A percentile compares a stretch with the other conserved stretches of the same genome.
Evolutionary conservation across 768 basidiomycete species (phyloP).

Genomic region (Imleria badia): DNA sequence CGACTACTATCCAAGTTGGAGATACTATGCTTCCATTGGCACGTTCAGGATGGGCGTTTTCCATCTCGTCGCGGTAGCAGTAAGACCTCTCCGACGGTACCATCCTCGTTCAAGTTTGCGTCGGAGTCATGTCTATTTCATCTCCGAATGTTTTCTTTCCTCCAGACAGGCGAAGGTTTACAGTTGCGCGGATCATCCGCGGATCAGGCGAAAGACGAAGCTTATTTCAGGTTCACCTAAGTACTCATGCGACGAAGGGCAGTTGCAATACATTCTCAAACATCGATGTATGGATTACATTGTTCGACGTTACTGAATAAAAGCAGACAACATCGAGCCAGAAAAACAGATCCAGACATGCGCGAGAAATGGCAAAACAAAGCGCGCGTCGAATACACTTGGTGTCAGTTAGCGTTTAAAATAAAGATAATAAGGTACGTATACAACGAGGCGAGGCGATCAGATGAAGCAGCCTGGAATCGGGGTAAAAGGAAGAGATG

Average conservation of each 20-base stretch:
- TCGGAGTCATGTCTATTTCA: slow-evolving; percentile 27
- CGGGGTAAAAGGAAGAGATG: slow-evolving; percentile 1
- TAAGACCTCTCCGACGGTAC: not conserved
- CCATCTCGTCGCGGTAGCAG: not conserved
- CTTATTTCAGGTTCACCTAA: slow-evolving; percentile 9
- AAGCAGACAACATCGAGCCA: slow-evolving; percentile 4
- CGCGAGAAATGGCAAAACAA: slow-evolving; percentile 6
- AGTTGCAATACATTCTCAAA: not conserved
- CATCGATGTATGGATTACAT: slow-evolving; percentile 11
- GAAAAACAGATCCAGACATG: slow-evolving; percentile 6
- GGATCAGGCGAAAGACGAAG: slow-evolving; percentile 17
- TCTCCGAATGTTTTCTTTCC: slow-evolving; percentile 24
- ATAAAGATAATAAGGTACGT: slow-evolving; percentile 33
- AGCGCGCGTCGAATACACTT: slow-evolving; percentile 15
- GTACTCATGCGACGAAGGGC: slow-evolving; percentile 11
- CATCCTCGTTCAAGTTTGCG: not conserved
- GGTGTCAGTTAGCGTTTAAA: slow-evolving; percentile 29
- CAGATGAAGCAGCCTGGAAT: slow-evolving; percentile 20
- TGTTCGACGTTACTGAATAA: slow-evolving; percentile 6
- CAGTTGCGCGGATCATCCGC: slow-evolving; percentile 27
- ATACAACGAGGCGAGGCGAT: slow-evolving; percentile 18
- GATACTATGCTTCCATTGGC: too few species aligned
- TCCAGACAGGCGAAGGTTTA: slow-evolving; percentile 16
- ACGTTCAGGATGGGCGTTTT: not conserved
- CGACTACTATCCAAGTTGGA: not conserved